Base-by-base conservation (phyloP, 352 stramenopile species). In the Pythium oligandrum region DNA sequence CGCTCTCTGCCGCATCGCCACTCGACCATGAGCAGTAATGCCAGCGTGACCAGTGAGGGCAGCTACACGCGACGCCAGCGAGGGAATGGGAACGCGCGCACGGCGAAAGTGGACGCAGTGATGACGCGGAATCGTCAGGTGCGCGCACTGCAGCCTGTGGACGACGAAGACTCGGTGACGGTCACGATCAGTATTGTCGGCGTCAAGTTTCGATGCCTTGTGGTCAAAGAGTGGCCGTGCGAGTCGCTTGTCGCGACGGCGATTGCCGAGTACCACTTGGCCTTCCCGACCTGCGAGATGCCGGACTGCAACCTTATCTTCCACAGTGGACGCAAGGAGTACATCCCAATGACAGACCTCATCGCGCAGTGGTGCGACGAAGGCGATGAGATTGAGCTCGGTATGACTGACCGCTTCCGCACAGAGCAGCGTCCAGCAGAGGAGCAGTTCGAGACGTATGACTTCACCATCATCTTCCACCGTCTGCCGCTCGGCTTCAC, bases 401-500 rank as follows among this genome's bases (percentile, higher is more conserved):
- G 68, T 17, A 68, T 86, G 17, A 69, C 37, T 3, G 55, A 68
- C 37, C 40, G 47, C 26, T 17, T 50, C 9, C 0, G 10, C 44
- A 4, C 6, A 45, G 10, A 10, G 12, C 5, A 5, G 30, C 1
- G 33, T 4, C 17, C 43, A 56, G 9, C 33, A 59, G 65, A 66
- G 12, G 55, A 48, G 38, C 56, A 64, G 6, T 62, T 57, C 17
- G 42, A 86, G 56, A 64, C 53, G 46, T 69, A 75, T 51, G 80
- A 88, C 52, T 93, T 95, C 52, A 67, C 68, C 30, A 68, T 95
- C 49, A 54, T 90, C 38, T 95, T 95, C 57, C 83, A 95, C 64
- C 84, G 80, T 35, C 74, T 93, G 10, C 85, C 85, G 40, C 70
- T 95, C 17, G 85, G 85, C 6, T 93, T 95, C 53, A 93, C 83